A percentile compares a stretch with the other conserved stretches of the same genome.
phyloP scores from a whole-genome alignment of 2,329 filamentous ascomycete species.

The Aspergillus brunneoviolaceus region DNA sequence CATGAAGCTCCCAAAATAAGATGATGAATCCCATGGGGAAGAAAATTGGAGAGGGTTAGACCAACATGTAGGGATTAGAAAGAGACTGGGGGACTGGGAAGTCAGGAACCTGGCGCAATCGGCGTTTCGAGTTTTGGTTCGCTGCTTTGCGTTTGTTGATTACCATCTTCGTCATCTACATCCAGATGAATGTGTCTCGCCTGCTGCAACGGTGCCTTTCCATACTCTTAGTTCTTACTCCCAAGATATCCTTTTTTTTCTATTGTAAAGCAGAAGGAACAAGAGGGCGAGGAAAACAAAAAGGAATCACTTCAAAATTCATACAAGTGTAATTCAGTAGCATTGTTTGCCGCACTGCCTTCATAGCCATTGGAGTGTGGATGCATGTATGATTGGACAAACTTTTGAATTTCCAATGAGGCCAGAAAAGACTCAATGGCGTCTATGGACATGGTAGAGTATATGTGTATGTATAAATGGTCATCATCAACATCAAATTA shows the following conservation, averaged over 20 bases:
- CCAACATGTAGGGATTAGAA: constrained; percentile 14
- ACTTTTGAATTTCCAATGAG: not conserved
- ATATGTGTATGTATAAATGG: constrained; percentile 7
- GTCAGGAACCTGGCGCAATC: constrained; percentile 27
- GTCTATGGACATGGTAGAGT: not conserved
- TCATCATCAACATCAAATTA: constrained; percentile 24
- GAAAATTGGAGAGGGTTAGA: constrained; percentile 9
- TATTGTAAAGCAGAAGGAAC: not conserved
- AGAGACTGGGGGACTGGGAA: constrained; percentile 15
- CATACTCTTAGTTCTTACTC: not conserved
- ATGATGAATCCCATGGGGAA: constrained; percentile 16
- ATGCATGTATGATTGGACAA: not conserved
- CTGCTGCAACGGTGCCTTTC: not conserved
- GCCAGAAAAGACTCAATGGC: not conserved
- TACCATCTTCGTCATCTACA: constrained; percentile 17
- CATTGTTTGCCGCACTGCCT: too few species aligned
- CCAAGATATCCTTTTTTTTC: not conserved
- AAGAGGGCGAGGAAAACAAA: not conserved
- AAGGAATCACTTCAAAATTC: not conserved
- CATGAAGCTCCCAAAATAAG: constrained; percentile 15
- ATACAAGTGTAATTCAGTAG: too few species aligned
- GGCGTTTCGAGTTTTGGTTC: constrained; percentile 28
- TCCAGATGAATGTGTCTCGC: not conserved
- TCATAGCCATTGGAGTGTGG: not conserved
- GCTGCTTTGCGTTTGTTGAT: constrained; percentile 17